Evolutionary conservation across 352 stramenopile species (phyloP), one percentile per base, ranked within the genome.

Genomic region (Globisporangium cylindrosporum): DNA sequence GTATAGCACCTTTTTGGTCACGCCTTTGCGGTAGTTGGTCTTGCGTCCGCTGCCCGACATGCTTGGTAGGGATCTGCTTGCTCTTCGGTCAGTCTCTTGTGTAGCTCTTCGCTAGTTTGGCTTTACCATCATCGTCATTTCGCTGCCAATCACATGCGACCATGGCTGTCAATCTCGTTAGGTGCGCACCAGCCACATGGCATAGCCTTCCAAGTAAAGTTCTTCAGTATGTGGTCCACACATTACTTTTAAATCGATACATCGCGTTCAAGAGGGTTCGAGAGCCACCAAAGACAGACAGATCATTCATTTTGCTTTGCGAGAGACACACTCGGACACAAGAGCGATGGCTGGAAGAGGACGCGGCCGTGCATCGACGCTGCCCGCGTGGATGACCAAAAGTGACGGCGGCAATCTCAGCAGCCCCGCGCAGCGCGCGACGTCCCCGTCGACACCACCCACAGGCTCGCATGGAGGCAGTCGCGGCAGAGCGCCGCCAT

Each of bases 21-120:
- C 93, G 67, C 88, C 90, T 78, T 98, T 98, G 67, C 93, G 91
- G 71, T 98, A 98, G 53, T 81, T 82, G 62, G 86, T 97, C 76
- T 94, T 95, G 56, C 93, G 78, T 51, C 92, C 92, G 53, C 81
- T 86, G n/a, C 93, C 92, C 66, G 92, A 97, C 93, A 98, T 98
- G 32, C 6, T 77, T 25, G 10, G 36, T 14, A 69, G 36, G 36
- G 4, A 15, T 43, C 36, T 58, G 14, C 18, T 59, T 14, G 32
- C 32, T 63, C 49, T 57, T 55, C 25, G 25, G 27, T 32, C 2
- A 8, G 6, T 8, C 20, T 15, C 1, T 46, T 46, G 14, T 49
- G 54, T 9, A 43, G 54, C 54, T 59, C 54, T 60, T 59, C 6
- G 53, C 15, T 5, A 10, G 15, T 10, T 59, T 60, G 25, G 54